Evolutionary conservation across 805 yeast species (phyloP), one percentile per base, ranked within the genome.

Genomic region (Pichia cabralensis): DNA sequence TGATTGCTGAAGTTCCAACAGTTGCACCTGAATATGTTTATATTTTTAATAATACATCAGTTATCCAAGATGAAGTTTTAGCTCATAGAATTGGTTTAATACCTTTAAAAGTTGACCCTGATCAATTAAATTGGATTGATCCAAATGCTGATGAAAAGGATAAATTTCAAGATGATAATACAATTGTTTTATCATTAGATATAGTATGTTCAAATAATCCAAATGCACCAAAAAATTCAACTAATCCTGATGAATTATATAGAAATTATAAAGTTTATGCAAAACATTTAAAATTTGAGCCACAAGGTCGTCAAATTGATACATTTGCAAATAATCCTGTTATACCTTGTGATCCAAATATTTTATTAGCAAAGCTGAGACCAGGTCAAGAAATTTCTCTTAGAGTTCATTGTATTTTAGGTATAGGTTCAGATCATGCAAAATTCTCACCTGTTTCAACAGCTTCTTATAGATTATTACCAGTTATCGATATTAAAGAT

Each of bases 361-460:
- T 92, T 46, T 62, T 92, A 43, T 60, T 92, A 35, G 96, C 95
- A 34, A 92, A 92, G 61, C 67, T 92, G 51, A 75, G 98, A 50
- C 97, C 97, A 6, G 96, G 96, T 31, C 98, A 92, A 63, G 97
- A 92, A 61, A 88, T 92, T 43, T 73, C 89, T 19, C 67, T 92
- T 45, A 70, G 86, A 52, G 94, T 81, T 38, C 95, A 86, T 61
- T 92, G 96, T 56, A 67, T 88, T 21, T 67, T 89, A 42, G 98
- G 98, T 39, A 62, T 83, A 45, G 98, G 52, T 34, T 61, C 85
- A 27, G 98, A 92, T 58, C 98, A 92, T 60, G 96, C 98, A 40
- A 92, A 92, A 60, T 92, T 84, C 56, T 85, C 96, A 7, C 98
- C 98, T 5, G 98, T 92, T 9, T 74, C 95, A 13, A 92, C 98